These are phyloP conservation scores for Conticribra guillardii DNA, from an alignment of 108 stramenopile species.

Conservation along the genomic window DNA sequence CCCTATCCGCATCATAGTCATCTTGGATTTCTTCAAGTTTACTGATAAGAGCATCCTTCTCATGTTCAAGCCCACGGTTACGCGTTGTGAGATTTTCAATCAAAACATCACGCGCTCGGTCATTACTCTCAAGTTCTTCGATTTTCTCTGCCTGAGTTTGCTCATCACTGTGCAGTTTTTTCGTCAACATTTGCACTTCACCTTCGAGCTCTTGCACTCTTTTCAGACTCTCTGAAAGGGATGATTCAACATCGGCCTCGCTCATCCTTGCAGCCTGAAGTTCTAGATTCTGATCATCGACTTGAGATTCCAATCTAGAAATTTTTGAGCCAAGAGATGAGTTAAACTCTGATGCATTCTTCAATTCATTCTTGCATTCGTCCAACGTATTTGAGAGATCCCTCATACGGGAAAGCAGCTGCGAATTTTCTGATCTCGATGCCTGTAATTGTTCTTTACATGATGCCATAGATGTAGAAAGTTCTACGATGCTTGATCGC, in stretches of 20 bases:
- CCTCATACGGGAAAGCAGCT: neutral
- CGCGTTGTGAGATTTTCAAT: neutral
- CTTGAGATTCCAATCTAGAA: conserved; percentile 29
- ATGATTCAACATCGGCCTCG: conserved; percentile 48
- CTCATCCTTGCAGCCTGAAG: conserved; percentile 47
- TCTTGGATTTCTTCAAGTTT: conserved; percentile 10
- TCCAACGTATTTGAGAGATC: conserved; percentile 12
- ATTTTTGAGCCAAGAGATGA: conserved; percentile 28
- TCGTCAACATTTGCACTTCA: conserved; percentile 19
- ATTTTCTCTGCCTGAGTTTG: conserved; percentile 1
- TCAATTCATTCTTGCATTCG: conserved; percentile 15
- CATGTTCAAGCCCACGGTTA: conserved; percentile 17
- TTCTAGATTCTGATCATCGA: conserved; percentile 42
- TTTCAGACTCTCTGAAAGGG: conserved; percentile 19
- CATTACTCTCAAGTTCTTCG: conserved; percentile 13
- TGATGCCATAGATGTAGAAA: neutral
- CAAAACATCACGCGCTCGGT: neutral
- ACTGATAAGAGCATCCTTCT: conserved; percentile 19
- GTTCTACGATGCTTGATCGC: neutral
- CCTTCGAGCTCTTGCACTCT: conserved; percentile 19
- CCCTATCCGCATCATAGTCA: conserved; percentile 34
- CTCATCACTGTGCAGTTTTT: conserved; percentile 11
- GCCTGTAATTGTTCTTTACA: neutral
- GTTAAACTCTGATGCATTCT: conserved; percentile 24
- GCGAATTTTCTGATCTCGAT: neutral